These are phyloP conservation scores for Porodaedalea pini DNA, from an alignment of 1,284 basidiomycete genomes.

Conservation along the genomic window DNA sequence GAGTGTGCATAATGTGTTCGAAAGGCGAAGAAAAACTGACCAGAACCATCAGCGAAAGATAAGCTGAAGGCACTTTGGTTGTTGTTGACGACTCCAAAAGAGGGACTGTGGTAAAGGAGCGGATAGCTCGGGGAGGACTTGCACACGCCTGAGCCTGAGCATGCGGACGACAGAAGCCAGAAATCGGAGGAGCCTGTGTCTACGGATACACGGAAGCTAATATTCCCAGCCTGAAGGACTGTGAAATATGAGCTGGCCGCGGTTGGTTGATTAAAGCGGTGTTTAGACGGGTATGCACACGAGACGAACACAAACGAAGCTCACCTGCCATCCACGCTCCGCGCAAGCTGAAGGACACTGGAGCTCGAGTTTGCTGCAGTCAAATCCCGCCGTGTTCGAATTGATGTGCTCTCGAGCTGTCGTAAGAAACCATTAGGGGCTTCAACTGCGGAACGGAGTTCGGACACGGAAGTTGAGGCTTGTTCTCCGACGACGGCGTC, in stretches of 20 bases:
- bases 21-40: constrained; percentile 37
- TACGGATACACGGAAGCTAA: constrained; percentile 64
- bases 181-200: constrained; percentile 77
- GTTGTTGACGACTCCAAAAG: constrained; percentile 55
- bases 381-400: not conserved
- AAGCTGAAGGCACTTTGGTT: constrained; percentile 58
- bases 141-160: constrained; percentile 48
- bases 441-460: not conserved
- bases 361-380: not conserved
- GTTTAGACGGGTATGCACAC: not conserved
- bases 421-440: not conserved
- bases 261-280: not conserved
- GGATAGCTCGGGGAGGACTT: constrained; percentile 60
- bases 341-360: constrained; percentile 2
- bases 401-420: not conserved
- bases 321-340: constrained; percentile 14
- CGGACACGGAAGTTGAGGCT: not conserved
- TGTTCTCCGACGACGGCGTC: not conserved
- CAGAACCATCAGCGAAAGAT: constrained; percentile 62
- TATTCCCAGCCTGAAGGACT: constrained; percentile 53
- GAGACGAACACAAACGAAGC: not conserved
- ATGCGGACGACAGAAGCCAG: constrained; percentile 66
- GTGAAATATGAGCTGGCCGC: constrained; percentile 58
- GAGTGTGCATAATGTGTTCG: constrained; percentile 8
- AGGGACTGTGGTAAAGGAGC: constrained; percentile 57